Conservation (phyloP, 768 basidiomycete species). For the Wakefieldia striispora region DNA sequence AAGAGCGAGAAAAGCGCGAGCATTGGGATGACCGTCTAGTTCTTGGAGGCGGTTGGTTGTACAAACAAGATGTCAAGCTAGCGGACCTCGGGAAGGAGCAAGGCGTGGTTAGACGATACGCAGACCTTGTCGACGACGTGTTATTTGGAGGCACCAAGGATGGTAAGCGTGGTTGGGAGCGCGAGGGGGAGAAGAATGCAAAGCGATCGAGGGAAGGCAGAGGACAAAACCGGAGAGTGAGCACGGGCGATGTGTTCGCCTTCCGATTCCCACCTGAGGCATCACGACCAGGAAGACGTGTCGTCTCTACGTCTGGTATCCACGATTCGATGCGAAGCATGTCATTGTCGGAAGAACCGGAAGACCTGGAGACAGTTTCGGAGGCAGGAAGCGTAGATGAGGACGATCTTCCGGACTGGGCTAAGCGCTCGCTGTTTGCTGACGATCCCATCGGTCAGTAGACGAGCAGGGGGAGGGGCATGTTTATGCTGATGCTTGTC, state of each 20-base stretch:
- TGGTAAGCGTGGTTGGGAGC: slow-evolving; percentile 47
- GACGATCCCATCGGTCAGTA: slow-evolving; percentile 59
- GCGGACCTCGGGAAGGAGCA: slow-evolving; percentile 56
- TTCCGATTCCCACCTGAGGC: slow-evolving; percentile 21
- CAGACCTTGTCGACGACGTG: slow-evolving; percentile 78
- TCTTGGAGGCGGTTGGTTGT: slow-evolving; percentile 80
- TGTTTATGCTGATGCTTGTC: slow-evolving; percentile 2
- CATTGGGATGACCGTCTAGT: slow-evolving; percentile 82
- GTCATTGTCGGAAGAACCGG: slow-evolving; percentile 55
- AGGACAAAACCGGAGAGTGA: slow-evolving; percentile 35
- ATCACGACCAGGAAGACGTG: slow-evolving; percentile 38
- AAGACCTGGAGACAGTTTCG: slow-evolving; percentile 46
- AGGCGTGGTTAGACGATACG: slow-evolving; percentile 54
- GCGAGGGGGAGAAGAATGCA: slow-evolving; percentile 43
- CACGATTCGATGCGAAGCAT: slow-evolving; percentile 51
- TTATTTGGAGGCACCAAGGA: slow-evolving; percentile 63
- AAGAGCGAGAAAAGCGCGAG: slow-evolving; percentile 56
- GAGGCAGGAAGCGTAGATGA: slow-evolving; percentile 53
- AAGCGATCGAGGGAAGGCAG: slow-evolving; percentile 42
- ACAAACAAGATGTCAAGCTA: slow-evolving; percentile 61
- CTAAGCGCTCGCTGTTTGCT: slow-evolving; percentile 53
- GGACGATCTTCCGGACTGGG: slow-evolving; percentile 77
- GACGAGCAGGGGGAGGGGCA: slow-evolving; percentile 1
- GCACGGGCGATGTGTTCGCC: slow-evolving; percentile 30
- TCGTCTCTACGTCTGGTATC: slow-evolving; percentile 57